Percentiles rank a stretch among this genome's conserved stretches.
These are phyloP conservation scores for Laburnicola sp. DNA, from an alignment of 2,329 filamentous ascomycete genomes.

Conservation along the genomic window DNA sequence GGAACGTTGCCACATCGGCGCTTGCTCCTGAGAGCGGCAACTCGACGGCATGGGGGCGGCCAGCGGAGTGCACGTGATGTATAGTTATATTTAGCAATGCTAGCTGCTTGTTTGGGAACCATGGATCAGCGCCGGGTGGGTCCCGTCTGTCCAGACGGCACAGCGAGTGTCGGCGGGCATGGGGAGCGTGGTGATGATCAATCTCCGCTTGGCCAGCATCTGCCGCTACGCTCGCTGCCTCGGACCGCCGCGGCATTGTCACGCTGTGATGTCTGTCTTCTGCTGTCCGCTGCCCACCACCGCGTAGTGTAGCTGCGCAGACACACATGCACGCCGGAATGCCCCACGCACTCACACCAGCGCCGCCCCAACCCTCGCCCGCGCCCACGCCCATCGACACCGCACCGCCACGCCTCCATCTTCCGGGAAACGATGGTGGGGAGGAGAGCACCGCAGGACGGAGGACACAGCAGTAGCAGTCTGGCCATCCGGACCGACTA, in stretches of 20 bases:
- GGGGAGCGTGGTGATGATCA: too few species aligned
- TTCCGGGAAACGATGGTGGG: conserved; percentile 26
- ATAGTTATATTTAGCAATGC: background rate
- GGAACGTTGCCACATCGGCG: conserved; percentile 1
- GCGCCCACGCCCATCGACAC: conserved; percentile 2
- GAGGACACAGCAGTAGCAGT: conserved; percentile 16
- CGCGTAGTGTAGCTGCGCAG: conserved; percentile 16
- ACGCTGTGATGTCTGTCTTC: conserved; percentile 7
- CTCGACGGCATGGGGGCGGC: background rate
- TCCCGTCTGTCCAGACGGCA: background rate
- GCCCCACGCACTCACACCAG: conserved; percentile 19
- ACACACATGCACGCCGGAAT: conserved; percentile 19
- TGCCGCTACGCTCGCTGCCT: conserved; percentile 5
- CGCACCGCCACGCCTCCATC: conserved; percentile 3
- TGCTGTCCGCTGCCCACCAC: too few species aligned
- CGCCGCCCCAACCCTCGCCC: conserved; percentile 8
- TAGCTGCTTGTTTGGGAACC: conserved; percentile 9
- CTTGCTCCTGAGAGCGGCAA: background rate
- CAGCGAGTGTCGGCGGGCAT: too few species aligned
- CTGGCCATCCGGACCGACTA: conserved; percentile 25
- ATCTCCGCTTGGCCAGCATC: conserved; percentile 3
- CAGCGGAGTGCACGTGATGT: conserved; percentile 2
- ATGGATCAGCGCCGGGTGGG: conserved; percentile 6
- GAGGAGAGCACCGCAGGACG: conserved; percentile 22
- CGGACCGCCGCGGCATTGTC: conserved; percentile 6